A percentile compares a stretch with the other conserved stretches of the same genome.
Conservation (phyloP, 345 rosid genomes). For the Diplotaxis tenuifolia region DNA sequence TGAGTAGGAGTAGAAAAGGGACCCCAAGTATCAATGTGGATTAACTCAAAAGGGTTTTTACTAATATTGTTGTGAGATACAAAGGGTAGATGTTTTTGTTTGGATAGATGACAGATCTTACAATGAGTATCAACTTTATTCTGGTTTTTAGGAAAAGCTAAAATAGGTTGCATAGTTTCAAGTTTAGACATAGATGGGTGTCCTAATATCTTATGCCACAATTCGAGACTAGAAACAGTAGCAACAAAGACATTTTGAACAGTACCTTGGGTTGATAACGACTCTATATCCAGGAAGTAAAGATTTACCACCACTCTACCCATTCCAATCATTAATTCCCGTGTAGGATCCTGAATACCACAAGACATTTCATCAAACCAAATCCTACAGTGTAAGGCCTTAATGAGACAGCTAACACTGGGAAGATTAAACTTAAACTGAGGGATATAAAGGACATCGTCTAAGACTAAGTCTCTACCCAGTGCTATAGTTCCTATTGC, state of each 20-base stretch:
- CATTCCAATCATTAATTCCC: neutral
- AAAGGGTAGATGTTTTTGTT: neutral
- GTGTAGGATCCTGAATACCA: neutral
- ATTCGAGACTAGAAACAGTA: neutral
- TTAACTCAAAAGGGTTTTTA: neutral
- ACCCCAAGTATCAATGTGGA: neutral
- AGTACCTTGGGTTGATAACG: neutral
- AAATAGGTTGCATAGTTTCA: neutral
- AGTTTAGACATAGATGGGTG: neutral
- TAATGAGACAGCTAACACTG: neutral
- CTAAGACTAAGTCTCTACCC: fast-evolving
- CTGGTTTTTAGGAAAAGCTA: neutral
- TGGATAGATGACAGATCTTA: neutral
- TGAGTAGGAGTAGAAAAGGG: neutral
- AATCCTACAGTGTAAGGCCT: neutral
- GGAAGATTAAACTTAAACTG: neutral
- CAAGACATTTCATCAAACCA: neutral
- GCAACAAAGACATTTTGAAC: neutral
- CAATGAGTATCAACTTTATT: neutral
- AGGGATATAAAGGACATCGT: neutral
- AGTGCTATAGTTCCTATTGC: too few relatives aligned
- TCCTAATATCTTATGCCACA: neutral
- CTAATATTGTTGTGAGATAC: neutral
- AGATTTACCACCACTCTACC: neutral
- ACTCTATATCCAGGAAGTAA: neutral